phyloP scores from a whole-genome alignment of 202 grass and related monocot genomes.

The Panicum hallii region DNA sequence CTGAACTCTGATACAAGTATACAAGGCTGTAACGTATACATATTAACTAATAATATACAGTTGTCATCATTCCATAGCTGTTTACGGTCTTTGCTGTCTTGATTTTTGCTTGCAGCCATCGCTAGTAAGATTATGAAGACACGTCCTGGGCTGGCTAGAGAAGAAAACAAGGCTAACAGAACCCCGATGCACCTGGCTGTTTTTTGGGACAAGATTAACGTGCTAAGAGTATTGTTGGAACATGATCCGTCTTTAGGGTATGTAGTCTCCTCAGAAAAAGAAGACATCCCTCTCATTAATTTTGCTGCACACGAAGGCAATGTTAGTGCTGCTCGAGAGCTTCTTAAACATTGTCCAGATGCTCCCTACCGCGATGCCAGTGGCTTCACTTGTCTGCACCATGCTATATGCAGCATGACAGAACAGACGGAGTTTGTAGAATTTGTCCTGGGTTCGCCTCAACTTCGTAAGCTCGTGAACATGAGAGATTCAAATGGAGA shows the following conservation, averaged over 20 bases:
- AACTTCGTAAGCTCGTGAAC: not conserved
- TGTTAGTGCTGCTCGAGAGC: not conserved
- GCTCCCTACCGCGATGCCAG: not conserved
- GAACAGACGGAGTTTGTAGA: not conserved
- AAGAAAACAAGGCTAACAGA: not conserved
- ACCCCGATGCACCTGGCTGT: conserved; percentile 1
- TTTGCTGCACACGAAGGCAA: not conserved
- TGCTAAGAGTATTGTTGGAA: conserved; percentile 24
- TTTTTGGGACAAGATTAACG: not conserved
- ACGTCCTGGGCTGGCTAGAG: conserved; percentile 11
- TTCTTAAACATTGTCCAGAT: conserved; percentile 47
- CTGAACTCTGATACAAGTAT: too few species aligned
- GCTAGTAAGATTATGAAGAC: not conserved
- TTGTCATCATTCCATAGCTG: too few species aligned
- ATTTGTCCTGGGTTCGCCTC: not conserved
- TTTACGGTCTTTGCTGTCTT: too few species aligned
- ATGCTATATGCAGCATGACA: rapidly evolving
- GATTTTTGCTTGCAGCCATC: not conserved
- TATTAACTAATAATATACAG: too few species aligned
- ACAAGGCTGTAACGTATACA: too few species aligned
- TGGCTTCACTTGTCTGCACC: conserved; percentile 26
- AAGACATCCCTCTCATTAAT: not conserved
- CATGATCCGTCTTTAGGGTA: conserved; percentile 34
- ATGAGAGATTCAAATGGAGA: rapidly evolving
- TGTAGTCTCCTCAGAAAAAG: too few species aligned